Percentiles rank a stretch among this genome's conserved stretches.
Evolutionary conservation across 1,139 yeast species (phyloP).

Genomic region (Magnusiomyces tetraspermus): DNA sequence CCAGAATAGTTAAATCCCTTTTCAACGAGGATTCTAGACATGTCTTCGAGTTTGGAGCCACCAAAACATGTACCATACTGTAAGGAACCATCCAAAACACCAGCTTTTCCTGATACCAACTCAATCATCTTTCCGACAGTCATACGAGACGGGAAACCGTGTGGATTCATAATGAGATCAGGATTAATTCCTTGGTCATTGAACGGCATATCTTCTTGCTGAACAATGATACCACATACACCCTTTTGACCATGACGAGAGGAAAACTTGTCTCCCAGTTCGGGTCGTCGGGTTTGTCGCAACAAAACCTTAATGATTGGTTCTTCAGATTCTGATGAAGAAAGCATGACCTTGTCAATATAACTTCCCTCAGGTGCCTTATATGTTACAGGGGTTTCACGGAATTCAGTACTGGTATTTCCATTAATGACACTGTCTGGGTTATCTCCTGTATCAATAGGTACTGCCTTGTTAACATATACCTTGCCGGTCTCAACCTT

Average conservation of each 20-base stretch:
- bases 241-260: conserved; percentile 98
- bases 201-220: conserved; percentile 93
- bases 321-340: conserved; percentile 90
- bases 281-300: conserved; percentile 96
- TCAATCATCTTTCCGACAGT: conserved; percentile 99
- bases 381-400: conserved; percentile 86
- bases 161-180: conserved; percentile 96
- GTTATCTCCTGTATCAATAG: conserved; percentile 69
- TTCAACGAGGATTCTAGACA: conserved; percentile 86
- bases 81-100: conserved; percentile 81
- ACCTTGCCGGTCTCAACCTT: conserved; percentile 87
- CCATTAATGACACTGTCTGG: conserved; percentile 20
- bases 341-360: conserved; percentile 95
- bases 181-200: conserved; percentile 85
- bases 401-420: conserved; percentile 40
- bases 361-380: conserved; percentile 94
- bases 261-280: conserved; percentile 93
- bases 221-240: conserved; percentile 95
- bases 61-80: conserved; percentile 99
- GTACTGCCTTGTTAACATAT: conserved; percentile 85
- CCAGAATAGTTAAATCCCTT: conserved; percentile 93
- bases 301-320: conserved; percentile 83
- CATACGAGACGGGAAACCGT: conserved; percentile 99
- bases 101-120: conserved; percentile 92
- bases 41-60: conserved; percentile 88